These are phyloP conservation scores for Stentor roeselii DNA, from an alignment of 73 alveolate genomes.

Conservation along the genomic window DNA sequence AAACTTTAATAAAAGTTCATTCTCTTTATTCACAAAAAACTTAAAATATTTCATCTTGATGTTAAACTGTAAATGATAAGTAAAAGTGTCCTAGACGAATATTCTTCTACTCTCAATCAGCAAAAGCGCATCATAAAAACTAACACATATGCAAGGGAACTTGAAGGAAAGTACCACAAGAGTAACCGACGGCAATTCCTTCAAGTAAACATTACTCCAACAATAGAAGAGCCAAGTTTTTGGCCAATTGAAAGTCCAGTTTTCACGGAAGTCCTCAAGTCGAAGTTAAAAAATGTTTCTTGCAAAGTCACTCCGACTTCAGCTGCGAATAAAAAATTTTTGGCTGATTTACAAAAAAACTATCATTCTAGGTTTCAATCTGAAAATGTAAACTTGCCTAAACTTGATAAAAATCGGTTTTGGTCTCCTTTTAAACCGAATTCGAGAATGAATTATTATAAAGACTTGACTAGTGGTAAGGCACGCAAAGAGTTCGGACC, in stretches of 20 bases:
- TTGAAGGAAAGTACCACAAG: background rate
- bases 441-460: no score
- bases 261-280: background rate
- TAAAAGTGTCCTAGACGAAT: no score
- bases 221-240: background rate
- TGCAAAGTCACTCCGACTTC: background rate
- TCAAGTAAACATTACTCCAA: background rate
- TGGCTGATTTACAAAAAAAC: background rate
- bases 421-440: background rate
- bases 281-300: background rate
- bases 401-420: background rate
- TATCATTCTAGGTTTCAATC: background rate
- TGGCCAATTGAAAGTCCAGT: slow-evolving; percentile 3
- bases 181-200: background rate
- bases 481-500: no score
- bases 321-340: background rate
- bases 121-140: background rate
- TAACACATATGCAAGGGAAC: background rate
- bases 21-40: no score
- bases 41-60: no score
- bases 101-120: background rate
- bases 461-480: no score
- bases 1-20: no score
- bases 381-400: background rate
- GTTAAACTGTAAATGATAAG: no score